A percentile compares a stretch with the other conserved stretches of the same genome.
phyloP scores from a whole-genome alignment of 2,329 filamentous ascomycete species.

The Colletotrichum chrysophilum region DNA sequence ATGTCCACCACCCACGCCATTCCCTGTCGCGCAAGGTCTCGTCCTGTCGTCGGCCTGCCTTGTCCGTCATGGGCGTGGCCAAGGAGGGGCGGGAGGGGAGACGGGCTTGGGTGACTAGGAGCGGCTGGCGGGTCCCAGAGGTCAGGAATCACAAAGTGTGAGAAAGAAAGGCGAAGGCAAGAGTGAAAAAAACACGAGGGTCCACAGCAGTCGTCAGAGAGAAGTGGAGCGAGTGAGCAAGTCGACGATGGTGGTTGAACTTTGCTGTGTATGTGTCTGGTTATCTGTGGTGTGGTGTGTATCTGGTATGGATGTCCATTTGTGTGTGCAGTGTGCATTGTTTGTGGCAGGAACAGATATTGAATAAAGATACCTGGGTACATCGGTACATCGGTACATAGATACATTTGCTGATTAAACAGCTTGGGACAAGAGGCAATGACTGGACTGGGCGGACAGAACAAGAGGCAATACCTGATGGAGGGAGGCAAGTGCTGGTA shows the following conservation, averaged over 20 bases:
- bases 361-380: neutral
- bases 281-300: neutral
- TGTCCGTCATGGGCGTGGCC: neutral
- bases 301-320: neutral
- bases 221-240: conserved; percentile 7
- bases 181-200: conserved; percentile 7
- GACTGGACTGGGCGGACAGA: neutral
- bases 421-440: neutral
- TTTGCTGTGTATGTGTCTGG: neutral
- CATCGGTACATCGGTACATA: neutral
- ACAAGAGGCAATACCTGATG: neutral
- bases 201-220: conserved; percentile 18
- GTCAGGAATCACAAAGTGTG: neutral
- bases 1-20: neutral
- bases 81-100: neutral
- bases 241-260: neutral
- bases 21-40: neutral
- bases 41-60: neutral
- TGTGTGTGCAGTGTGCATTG: neutral
- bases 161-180: neutral
- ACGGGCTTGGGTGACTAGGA: neutral
- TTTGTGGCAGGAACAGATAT: neutral
- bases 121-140: neutral
- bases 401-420: neutral
- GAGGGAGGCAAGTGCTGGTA: neutral